These are phyloP conservation scores for Syzygium aromaticum DNA, from an alignment of 345 rosid genomes.

Conservation along the genomic window DNA sequence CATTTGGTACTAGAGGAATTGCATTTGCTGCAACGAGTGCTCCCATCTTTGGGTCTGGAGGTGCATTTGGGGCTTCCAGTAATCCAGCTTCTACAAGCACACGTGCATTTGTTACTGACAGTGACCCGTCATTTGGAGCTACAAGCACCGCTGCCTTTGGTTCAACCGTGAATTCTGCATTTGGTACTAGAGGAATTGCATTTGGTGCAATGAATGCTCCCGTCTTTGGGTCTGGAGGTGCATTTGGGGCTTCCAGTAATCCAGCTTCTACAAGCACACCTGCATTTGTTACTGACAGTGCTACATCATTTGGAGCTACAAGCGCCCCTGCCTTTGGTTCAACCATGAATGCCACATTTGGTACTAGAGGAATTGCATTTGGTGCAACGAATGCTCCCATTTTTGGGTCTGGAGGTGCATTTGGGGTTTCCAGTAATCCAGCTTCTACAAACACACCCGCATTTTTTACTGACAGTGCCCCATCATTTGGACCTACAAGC, in stretches of 20 bases:
- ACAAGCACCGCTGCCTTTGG: constrained; percentile 35
- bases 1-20: not conserved
- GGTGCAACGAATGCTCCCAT: constrained; percentile 34
- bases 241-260: constrained; percentile 38
- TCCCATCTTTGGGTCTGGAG: constrained; percentile 34
- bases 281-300: constrained; percentile 20
- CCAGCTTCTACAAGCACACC: constrained; percentile 12
- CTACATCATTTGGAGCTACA: constrained; percentile 43
- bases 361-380: constrained; percentile 1
- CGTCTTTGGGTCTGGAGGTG: constrained; percentile 29
- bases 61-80: constrained; percentile 39
- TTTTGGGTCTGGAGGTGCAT: constrained; percentile 31
- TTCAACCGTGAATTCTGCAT: constrained; percentile 21
- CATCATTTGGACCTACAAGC: constrained; percentile 42
- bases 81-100: constrained; percentile 17
- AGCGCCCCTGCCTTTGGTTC: constrained; percentile 36
- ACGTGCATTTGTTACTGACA: constrained; percentile 18
- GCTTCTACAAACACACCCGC: constrained; percentile 13
- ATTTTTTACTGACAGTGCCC: constrained; percentile 19
- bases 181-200: too few species aligned
- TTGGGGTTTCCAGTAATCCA: constrained; percentile 37
- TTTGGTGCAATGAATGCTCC: constrained; percentile 40
- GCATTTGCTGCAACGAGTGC: constrained; percentile 31
- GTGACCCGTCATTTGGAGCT: constrained; percentile 43
- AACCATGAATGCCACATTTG: constrained; percentile 16